Conservation (phyloP, 2,329 filamentous ascomycete genomes). For the Cordyceps militaris region DNA sequence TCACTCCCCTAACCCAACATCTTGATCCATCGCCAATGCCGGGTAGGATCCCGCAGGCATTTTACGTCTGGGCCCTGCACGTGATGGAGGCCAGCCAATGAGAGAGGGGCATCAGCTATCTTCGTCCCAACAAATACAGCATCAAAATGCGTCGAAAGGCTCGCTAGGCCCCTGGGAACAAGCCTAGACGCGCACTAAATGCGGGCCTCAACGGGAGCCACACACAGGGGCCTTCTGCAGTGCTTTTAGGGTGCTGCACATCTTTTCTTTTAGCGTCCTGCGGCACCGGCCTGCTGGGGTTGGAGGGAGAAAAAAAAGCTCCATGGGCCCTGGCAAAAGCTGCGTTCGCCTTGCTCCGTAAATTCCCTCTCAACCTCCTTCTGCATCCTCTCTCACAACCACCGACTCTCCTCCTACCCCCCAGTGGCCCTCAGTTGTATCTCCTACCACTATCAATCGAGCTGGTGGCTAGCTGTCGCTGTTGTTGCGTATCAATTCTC, state of each 20-base stretch:
- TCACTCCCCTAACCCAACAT: constrained; percentile 11
- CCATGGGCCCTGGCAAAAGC: neutral
- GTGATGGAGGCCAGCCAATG: neutral
- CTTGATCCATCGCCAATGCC: constrained; percentile 8
- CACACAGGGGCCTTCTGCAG: neutral
- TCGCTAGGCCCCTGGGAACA: neutral
- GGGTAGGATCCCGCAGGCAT: neutral
- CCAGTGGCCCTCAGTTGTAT: constrained; percentile 1
- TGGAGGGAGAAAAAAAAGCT: neutral
- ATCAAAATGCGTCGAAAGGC: neutral
- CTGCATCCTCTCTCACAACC: neutral
- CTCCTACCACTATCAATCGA: neutral
- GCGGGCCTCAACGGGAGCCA: constrained; percentile 6
- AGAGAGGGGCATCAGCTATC: neutral
- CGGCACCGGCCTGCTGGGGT: constrained; percentile 4
- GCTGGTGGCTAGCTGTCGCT: constrained; percentile 5
- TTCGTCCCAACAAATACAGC: constrained; percentile 13
- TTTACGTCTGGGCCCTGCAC: neutral
- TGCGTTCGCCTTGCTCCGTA: constrained; percentile 13
- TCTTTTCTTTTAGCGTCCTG: neutral
- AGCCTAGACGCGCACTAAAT: neutral
- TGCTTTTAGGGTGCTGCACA: neutral
- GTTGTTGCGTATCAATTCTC: neutral
- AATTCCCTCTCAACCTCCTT: constrained; percentile 14
- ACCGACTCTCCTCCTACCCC: neutral